Percentiles rank a stretch among this genome's conserved stretches.
Evolutionary conservation across 805 yeast species (phyloP).

Genomic region (Ogataea methanolica): DNA sequence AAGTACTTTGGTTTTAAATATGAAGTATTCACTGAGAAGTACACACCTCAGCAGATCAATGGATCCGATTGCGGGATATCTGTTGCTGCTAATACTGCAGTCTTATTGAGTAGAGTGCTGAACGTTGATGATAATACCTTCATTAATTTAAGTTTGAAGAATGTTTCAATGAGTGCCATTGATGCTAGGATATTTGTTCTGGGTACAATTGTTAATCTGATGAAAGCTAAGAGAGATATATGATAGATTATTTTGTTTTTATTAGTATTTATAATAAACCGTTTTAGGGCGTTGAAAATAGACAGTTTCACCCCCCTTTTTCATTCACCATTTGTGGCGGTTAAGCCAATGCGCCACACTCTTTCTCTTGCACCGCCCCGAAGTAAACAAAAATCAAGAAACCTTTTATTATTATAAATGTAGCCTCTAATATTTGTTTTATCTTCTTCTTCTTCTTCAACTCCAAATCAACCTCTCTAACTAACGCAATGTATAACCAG

Average conservation of each 20-base stretch:
- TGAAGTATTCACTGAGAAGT: slow-evolving; percentile 15
- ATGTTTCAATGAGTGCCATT: slow-evolving; percentile 42
- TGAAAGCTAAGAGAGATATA: slow-evolving; percentile 11
- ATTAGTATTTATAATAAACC: too few species aligned
- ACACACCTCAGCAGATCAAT: slow-evolving; percentile 57
- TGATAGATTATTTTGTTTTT: neutral
- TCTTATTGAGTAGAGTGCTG: slow-evolving; percentile 31
- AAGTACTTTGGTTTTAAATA: slow-evolving; percentile 20
- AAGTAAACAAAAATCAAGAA: too few species aligned
- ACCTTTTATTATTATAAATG: too few species aligned
- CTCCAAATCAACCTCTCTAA: too few species aligned
- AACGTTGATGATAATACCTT: slow-evolving; percentile 24
- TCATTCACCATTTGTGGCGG: too few species aligned
- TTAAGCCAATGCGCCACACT: too few species aligned
- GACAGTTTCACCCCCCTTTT: too few species aligned
- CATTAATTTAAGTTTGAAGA: slow-evolving; percentile 36
- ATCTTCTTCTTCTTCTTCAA: too few species aligned
- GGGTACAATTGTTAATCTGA: slow-evolving; percentile 29
- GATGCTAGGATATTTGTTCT: slow-evolving; percentile 43
- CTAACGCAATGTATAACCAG: too few species aligned
- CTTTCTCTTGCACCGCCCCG: too few species aligned
- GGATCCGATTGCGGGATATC: slow-evolving; percentile 65
- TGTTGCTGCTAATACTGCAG: slow-evolving; percentile 33
- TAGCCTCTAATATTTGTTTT: too few species aligned
- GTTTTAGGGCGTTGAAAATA: too few species aligned